These are phyloP conservation scores for Bjerkandera adusta DNA, from an alignment of 1,284 basidiomycete genomes.

Conservation along the genomic window DNA sequence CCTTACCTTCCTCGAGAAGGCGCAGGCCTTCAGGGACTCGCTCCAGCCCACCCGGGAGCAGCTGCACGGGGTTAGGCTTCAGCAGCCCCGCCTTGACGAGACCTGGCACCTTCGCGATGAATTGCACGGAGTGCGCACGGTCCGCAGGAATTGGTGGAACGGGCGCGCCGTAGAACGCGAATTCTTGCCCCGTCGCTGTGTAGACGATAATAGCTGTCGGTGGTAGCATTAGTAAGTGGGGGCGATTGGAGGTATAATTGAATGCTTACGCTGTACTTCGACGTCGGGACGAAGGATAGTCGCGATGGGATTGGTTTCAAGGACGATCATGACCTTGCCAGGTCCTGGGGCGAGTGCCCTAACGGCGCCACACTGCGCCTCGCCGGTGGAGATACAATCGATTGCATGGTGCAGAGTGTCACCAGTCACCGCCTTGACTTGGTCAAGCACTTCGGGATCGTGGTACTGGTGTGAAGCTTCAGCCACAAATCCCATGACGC, in stretches of 20 bases:
- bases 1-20: neutral
- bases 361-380: slow-evolving; percentile 20
- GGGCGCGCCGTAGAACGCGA: neutral
- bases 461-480: slow-evolving; percentile 16
- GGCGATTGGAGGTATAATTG: neutral
- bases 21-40: neutral
- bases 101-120: neutral
- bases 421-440: slow-evolving; percentile 24
- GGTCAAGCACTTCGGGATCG: slow-evolving; percentile 20
- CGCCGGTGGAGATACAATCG: slow-evolving; percentile 18
- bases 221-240: neutral
- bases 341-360: slow-evolving; percentile 18
- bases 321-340: slow-evolving; percentile 21
- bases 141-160: neutral
- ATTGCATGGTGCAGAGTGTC: slow-evolving; percentile 23
- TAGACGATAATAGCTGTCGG: neutral
- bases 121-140: neutral
- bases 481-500: neutral
- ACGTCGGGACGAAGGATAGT: slow-evolving; percentile 5
- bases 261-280: slow-evolving; percentile 5
- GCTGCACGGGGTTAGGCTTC: slow-evolving; percentile 3
- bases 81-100: neutral
- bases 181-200: neutral
- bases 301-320: neutral
- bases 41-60: slow-evolving; percentile 1